Base-by-base conservation (phyloP, 2,329 filamentous ascomycete species). In the Cytospora mali region DNA sequence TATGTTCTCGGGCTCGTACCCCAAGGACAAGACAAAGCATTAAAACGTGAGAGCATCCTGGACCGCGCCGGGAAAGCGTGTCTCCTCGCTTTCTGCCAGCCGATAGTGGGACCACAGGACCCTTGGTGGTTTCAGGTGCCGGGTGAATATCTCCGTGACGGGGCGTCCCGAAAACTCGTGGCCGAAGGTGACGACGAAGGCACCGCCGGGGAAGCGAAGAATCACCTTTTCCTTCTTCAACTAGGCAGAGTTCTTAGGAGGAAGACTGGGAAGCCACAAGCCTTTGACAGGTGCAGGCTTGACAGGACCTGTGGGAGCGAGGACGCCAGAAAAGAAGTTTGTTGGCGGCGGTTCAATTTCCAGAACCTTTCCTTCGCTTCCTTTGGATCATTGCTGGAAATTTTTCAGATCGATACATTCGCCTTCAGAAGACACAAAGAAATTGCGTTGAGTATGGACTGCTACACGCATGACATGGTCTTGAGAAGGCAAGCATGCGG, bases 21-120 rank as follows among this genome's bases (percentile, higher is more conserved):
- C 53, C 25, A 46, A 23, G 18, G 53, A 55, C 3, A 55, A 4
- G 14, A 28, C 35, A 29, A 42, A 29, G 10, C 25, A 23, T 14
- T 55, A 55, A 21, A 46, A 55, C 1, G 53, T 46, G 16, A 55
- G 14, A 46, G 53, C 53, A 46, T 55, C 53, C 10, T 55, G 35
- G 16, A 55, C 23, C 9, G 35, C 53, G 10, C 21, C 35, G 4
- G 53, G 53, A 11, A 31, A 55, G 6, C 33, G 53, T 1, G 25
- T 29, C 9, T 55, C 53, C 25, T 46, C 53, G 25, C 16, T 23
- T 16, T 48, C 42, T 48, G 42, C 42, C 42, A 55, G 53, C 16
- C 54, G 54, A 27, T 46, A 55, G 4, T 48, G 33, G 5, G 35
- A 18, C 54, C 54, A 55, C 35, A 55, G 28, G 25, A 55, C 35